Evolutionary conservation across 2,329 filamentous ascomycete genomes (phyloP).

Genomic region (Ceratocystis colombiana): DNA sequence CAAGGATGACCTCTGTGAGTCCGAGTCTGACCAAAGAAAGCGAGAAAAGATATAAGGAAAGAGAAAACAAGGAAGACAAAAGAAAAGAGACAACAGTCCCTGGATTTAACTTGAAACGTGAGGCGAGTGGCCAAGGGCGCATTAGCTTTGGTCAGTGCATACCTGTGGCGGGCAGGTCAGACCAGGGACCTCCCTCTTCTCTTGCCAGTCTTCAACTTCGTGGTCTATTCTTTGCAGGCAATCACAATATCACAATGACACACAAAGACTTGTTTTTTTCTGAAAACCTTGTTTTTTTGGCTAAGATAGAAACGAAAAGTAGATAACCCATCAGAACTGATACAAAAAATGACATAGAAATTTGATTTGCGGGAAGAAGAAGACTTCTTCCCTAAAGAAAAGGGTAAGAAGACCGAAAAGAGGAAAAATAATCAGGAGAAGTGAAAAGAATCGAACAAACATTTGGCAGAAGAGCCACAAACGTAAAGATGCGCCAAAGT

Average conservation of each 20-base stretch:
- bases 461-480: conserved; percentile 31
- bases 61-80: neutral
- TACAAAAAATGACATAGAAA: neutral
- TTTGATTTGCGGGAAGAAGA: conserved; percentile 4
- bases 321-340: neutral
- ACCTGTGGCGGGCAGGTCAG: neutral
- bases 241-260: neutral
- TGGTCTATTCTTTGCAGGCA: neutral
- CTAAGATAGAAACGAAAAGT: neutral
- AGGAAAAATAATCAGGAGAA: conserved; percentile 18
- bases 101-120: conserved; percentile 22
- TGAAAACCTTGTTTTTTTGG: neutral
- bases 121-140: neutral
- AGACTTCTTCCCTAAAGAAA: neutral
- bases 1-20: neutral
- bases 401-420: conserved; percentile 13
- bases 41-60: neutral
- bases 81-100: conserved; percentile 12
- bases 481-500: conserved; percentile 9
- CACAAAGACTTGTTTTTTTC: neutral
- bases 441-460: conserved; percentile 29
- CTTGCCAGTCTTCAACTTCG: no score
- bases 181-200: neutral
- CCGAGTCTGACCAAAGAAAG: neutral
- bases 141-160: neutral